Conservation (phyloP, 352 stramenopile genomes). For the Bremia lactucae region DNA sequence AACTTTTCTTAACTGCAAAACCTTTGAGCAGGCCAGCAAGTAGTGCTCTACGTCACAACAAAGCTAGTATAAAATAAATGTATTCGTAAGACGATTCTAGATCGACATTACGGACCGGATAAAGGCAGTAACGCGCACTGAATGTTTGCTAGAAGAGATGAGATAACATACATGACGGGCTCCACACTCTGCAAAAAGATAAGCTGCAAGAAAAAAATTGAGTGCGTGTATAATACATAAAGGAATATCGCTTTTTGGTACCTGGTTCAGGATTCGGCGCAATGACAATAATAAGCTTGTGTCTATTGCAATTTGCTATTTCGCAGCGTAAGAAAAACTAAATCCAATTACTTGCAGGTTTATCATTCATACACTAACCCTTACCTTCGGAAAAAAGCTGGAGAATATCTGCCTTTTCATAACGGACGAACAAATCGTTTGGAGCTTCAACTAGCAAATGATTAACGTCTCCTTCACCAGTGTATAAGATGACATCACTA, state of each 20-base stretch:
- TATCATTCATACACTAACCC: too few relatives aligned
- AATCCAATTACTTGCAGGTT: too few relatives aligned
- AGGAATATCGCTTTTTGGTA: constrained; percentile 5
- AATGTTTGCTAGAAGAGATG: constrained; percentile 30
- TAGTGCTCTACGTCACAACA: constrained; percentile 27
- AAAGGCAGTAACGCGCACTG: constrained; percentile 30
- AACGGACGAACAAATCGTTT: constrained; percentile 20
- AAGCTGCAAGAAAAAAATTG: constrained; percentile 15
- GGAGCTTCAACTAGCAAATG: constrained; percentile 25
- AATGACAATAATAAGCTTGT: constrained; percentile 33
- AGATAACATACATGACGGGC: constrained; percentile 45
- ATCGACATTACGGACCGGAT: constrained; percentile 21
- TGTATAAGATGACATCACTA: constrained; percentile 33
- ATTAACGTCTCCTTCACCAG: constrained; percentile 24
- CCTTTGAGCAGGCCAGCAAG: constrained; percentile 36
- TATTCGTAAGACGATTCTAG: not conserved
- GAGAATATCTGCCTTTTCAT: constrained; percentile 21
- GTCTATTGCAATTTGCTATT: constrained; percentile 5
- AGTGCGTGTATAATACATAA: not conserved
- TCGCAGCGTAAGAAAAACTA: not conserved
- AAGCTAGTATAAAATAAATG: constrained; percentile 1
- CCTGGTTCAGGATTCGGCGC: constrained; percentile 19
- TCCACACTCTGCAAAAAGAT: constrained; percentile 37
- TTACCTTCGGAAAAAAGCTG: constrained; percentile 24
- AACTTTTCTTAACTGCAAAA: constrained; percentile 29